Base-by-base conservation (phyloP, 73 alveolate genomes). In the Stentor coeruleus region DNA sequence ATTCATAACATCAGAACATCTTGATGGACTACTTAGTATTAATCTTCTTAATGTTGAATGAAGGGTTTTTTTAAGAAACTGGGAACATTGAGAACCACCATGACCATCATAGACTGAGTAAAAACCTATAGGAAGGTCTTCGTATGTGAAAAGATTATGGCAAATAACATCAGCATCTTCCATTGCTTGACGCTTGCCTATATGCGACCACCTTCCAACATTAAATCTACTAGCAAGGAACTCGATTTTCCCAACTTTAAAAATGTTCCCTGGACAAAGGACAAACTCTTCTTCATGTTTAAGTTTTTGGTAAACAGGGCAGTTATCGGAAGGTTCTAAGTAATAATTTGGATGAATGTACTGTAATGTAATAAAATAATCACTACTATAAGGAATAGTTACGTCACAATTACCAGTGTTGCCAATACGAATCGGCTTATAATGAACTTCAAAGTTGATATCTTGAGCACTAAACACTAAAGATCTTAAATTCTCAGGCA, bases 101-200 rank as follows among this genome's bases (percentile, higher is more conserved):
- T 91, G 97, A 11, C 97, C 97, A 80, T 91, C 97, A 77, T 80
- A 89, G 26, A 91, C 92, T n/a, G 97, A 94, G 81, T 81, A 91
- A 77, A 83, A 91, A 35, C 95, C 91, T n/a, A 86, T 84, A 79
- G 90, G 86, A 3, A 87, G 55, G 15, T 85, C 35, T 74, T 85
- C 86, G 76, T 77, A 75, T 26, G 84, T 76, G 59, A 74, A 38
- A 59, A 87, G 57, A 77, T 81, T 82, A 33, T 87, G 81, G 3
- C 73, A n/a, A 79, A 79, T 60, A 30, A 39, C 60, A 2, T 58
- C 59, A 20, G 86, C 38, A 31, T 79, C 86, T 79, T 79, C 86
- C 86, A 79, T 79, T 30, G 30, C 15, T 33, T 36, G 85, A 1
- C 86, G 0, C 15, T 58, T 33, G n/a, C 86, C 86, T 60, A 59